Percentiles rank a stretch among this genome's conserved stretches.
phyloP scores from a whole-genome alignment of 1,284 basidiomycete genomes.

The Papiliotrema nemorosa region DNA sequence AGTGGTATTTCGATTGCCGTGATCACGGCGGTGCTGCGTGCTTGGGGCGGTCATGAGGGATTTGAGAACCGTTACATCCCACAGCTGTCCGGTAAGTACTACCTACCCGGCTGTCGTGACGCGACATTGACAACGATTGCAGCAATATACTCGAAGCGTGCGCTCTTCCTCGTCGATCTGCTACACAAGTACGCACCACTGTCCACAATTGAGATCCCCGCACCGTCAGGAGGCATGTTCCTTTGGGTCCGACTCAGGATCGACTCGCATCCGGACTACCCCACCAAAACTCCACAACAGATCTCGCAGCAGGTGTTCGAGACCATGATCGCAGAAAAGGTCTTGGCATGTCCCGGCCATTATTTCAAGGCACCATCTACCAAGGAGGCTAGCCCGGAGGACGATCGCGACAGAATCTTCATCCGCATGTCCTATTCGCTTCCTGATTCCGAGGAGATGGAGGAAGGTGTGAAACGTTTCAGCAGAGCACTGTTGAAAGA shows the following conservation, averaged over 20 bases:
- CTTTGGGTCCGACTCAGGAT: constrained; percentile 36
- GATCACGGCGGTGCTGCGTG: constrained; percentile 34
- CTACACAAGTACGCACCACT: constrained; percentile 30
- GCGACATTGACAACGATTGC: too few relatives aligned
- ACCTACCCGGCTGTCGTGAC: not conserved
- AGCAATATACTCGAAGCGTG: constrained; percentile 32
- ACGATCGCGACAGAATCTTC: constrained; percentile 30
- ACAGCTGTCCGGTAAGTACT: constrained; percentile 24
- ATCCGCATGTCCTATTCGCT: constrained; percentile 32
- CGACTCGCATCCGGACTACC: constrained; percentile 32
- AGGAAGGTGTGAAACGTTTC: constrained; percentile 36
- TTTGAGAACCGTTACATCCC: constrained; percentile 40
- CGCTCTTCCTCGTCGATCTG: constrained; percentile 23
- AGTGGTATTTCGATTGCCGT: constrained; percentile 38
- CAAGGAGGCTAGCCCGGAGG: constrained; percentile 21
- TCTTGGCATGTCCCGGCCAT: constrained; percentile 26
- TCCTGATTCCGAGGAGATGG: constrained; percentile 28
- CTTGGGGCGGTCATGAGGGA: constrained; percentile 40
- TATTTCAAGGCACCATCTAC: constrained; percentile 34
- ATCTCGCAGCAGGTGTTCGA: constrained; percentile 32
- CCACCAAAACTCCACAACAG: constrained; percentile 18
- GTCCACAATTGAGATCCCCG: constrained; percentile 21
- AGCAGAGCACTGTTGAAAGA: constrained; percentile 24
- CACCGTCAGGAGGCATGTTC: constrained; percentile 39
- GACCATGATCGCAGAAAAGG: constrained; percentile 21